Percentiles rank a stretch among this genome's conserved stretches.
Conservation (phyloP, 108 stramenopile species). For the Mayamaea pseudoterrestris region DNA sequence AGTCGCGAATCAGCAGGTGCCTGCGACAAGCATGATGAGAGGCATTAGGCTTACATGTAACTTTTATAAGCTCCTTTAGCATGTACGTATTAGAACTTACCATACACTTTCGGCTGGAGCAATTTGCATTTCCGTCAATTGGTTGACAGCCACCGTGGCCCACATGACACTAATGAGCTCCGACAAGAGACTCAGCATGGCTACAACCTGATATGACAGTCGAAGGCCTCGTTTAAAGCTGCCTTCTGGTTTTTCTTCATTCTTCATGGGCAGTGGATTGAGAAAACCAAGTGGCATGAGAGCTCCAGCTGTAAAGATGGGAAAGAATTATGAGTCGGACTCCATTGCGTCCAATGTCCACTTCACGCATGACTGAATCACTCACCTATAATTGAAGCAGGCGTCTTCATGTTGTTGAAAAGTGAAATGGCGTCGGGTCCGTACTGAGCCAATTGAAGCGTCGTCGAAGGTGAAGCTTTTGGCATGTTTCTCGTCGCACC, state of each 20-base stretch:
- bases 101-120: constrained; percentile 18
- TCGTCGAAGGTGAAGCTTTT: no score
- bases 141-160: constrained; percentile 24
- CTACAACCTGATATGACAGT: constrained; percentile 11
- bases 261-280: constrained; percentile 6
- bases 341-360: no score
- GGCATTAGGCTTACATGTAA: no score
- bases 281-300: constrained; percentile 3
- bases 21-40: no score
- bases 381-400: constrained; percentile 9
- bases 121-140: constrained; percentile 15
- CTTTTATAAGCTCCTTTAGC: no score
- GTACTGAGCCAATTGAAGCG: constrained; percentile 9
- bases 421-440: constrained; percentile 8
- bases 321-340: no score
- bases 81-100: constrained; percentile 4
- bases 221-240: no score
- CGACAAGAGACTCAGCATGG: constrained; percentile 5
- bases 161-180: constrained; percentile 17
- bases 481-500: no score
- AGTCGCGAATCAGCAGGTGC: constrained; percentile 22
- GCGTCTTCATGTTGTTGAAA: constrained; percentile 17
- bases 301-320: no score
- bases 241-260: no score
- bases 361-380: no score